These are phyloP conservation scores for Rosellinia necatrix DNA, from an alignment of 2,329 filamentous ascomycete species.

Conservation along the genomic window DNA sequence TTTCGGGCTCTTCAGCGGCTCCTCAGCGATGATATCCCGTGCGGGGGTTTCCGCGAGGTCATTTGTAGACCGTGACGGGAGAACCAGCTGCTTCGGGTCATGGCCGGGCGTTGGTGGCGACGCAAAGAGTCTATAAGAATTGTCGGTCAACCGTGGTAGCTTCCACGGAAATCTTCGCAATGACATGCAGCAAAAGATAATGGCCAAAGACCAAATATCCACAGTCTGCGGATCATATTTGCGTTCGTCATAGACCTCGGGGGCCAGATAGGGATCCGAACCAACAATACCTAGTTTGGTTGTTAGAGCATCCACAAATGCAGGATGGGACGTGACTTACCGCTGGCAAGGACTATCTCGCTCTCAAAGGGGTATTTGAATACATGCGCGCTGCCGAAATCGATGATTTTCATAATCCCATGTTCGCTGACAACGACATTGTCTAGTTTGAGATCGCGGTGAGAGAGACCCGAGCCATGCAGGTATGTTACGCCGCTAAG, in stretches of 20 bases:
- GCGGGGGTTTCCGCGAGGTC: slow-evolving; percentile 47
- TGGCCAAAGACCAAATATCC: slow-evolving; percentile 97
- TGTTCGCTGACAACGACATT: slow-evolving; percentile 96
- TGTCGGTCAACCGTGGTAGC: slow-evolving; percentile 86
- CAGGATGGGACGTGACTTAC: slow-evolving; percentile 55
- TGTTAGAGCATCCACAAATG: slow-evolving; percentile 19
- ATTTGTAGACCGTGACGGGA: slow-evolving; percentile 51
- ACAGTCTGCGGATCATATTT: slow-evolving; percentile 94
- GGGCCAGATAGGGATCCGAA: slow-evolving; percentile 93
- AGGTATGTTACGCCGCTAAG: slow-evolving; percentile 92
- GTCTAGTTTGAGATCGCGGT: slow-evolving; percentile 94
- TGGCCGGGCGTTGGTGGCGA: slow-evolving; percentile 79
- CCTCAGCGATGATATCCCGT: slow-evolving; percentile 45
- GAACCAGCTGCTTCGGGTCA: slow-evolving; percentile 58
- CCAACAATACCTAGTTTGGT: slow-evolving; percentile 63
- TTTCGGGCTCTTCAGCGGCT: slow-evolving; percentile 40
- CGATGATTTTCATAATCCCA: slow-evolving; percentile 99
- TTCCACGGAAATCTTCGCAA: slow-evolving; percentile 97
- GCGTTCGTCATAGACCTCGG: slow-evolving; percentile 91
- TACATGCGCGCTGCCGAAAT: slow-evolving; percentile 96
- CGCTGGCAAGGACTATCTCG: slow-evolving; percentile 78
- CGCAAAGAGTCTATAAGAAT: slow-evolving; percentile 92
- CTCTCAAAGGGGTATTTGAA: slow-evolving; percentile 98
- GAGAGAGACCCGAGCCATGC: slow-evolving; percentile 91
- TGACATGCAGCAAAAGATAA: slow-evolving; percentile 99